These are phyloP conservation scores for Spathaspora passalidarum DNA, from an alignment of 805 yeast species.

Conservation along the genomic window DNA sequence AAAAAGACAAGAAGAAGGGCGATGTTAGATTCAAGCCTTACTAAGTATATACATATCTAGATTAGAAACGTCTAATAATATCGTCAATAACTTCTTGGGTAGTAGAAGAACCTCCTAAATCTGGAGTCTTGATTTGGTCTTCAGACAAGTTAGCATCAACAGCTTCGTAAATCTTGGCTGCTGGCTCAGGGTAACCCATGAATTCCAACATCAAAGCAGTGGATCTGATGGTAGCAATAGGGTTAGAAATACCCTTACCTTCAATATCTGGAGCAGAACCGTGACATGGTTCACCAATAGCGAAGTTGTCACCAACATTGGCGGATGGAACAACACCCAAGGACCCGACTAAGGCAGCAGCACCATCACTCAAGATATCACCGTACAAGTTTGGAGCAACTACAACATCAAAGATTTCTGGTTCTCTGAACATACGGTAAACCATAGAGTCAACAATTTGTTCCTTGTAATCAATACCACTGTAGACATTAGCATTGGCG, in stretches of 20 bases:
- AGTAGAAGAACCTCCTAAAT: conserved; percentile 85
- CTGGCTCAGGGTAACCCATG: conserved; percentile 86
- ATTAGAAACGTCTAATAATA: conserved; percentile 52
- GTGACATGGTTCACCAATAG: conserved; percentile 98
- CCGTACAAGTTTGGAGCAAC: conserved; percentile 99
- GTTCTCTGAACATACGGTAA: conserved; percentile 97
- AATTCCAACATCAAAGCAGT: conserved; percentile 95
- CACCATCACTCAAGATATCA: conserved; percentile 95
- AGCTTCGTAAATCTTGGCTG: conserved; percentile 88
- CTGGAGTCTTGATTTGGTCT: conserved; percentile 82
- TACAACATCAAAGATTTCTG: conserved; percentile 93
- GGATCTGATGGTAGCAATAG: conserved; percentile 96
- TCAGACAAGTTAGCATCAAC: conserved; percentile 90
- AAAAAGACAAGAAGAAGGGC: conserved; percentile 28
- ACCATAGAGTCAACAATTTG: conserved; percentile 99
- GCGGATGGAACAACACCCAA: conserved; percentile 98
- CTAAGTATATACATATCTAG: conserved; percentile 18
- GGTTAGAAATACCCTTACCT: conserved; percentile 92
- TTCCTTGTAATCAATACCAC: conserved; percentile 70
- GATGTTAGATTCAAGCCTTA: conserved; percentile 58
- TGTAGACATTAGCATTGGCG: conserved; percentile 55
- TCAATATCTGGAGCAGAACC: conserved; percentile 99
- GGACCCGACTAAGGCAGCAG: conserved; percentile 97
- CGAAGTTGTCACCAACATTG: conserved; percentile 93
- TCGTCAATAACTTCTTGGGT: conserved; percentile 88